Evolutionary conservation across 2,329 filamentous ascomycete species (phyloP), one percentile per base, ranked within the genome.

Genomic region (Fusarium robinianum): DNA sequence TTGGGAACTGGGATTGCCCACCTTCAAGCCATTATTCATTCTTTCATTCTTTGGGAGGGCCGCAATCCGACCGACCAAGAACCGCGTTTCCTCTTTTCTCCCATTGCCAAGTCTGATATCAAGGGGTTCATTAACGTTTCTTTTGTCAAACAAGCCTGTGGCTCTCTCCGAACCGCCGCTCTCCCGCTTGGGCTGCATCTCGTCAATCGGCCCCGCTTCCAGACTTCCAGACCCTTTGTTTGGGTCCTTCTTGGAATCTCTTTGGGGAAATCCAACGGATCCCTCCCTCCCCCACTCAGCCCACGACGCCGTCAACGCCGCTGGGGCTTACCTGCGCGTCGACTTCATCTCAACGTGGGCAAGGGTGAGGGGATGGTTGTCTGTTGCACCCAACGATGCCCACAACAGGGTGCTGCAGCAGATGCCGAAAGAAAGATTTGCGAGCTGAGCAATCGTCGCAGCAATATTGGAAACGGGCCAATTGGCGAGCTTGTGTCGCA

Each of bases 171-270:
- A n/a, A 32, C 17, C 29, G 40, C 44, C 35, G 31, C 34, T 23
- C 38, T 39, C 37, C 51, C 45, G 50, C 39, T 53, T 55, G 42
- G 49, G 44, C 52, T 60, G 49, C 51, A 53, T 55, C 52, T 60
- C 56, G 57, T 60, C 57, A 60, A 60, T 60, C 56, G 51, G 58
- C 52, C 56, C 57, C 54, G 42, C 57, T 54, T 49, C 53, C 41
- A 48, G 53, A 55, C 51, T 56, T 33, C 50, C 26, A 55, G 53
- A 57, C 53, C 53, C 42, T 57, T 52, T 54, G 49, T 54, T 57
- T 57, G 41, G 42, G 40, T 39, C 29, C 40, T 26, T n/a, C 27
- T 51, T 36, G 31, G 26, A 41, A 38, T n/a, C 48, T 51, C 17
- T 21, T 46, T 49, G 41, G 31, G 35, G 39, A 50, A 46, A 41